Base-by-base conservation (phyloP, 1,139 yeast genomes). In the Candida sanyaensis region DNA sequence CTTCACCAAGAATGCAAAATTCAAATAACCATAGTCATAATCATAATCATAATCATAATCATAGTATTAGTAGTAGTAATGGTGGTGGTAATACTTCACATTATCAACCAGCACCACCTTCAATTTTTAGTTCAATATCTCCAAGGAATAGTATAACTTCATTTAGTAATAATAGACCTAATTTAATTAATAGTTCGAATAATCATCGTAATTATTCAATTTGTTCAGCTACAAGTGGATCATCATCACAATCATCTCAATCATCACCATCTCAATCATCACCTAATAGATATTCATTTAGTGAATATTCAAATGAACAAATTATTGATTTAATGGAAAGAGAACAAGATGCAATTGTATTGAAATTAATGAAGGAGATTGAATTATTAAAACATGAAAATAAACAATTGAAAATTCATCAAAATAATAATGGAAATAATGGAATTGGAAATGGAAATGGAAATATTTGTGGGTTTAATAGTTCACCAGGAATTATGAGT, bases 261-360 rank as follows among this genome's bases (percentile, higher is more conserved):
- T n/a, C 21, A 17, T 17, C 3, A 17, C 3, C 21, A 31, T 31
- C 7, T 2, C 34, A 31, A 12, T 31, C n/a, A 31, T 32, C 36
- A 12, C 36, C 36, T 7, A 48, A 48, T 11, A 12, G 49, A 41
- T 32, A 37, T 12, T 43, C 49, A 8, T 45, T 49, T 41, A 34
- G 47, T 11, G 52, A 51, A 26, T 50, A 41, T 42, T 60, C 64
- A 29, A 66, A 66, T 29, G 84, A 78, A 42, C 80, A 79, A 51
- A 72, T 80, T 36, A 76, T 83, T 42, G 85, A 83, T 60, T 68
- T 77, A 48, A 81, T 84, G 87, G 89, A 84, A 58, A 74, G 82
- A 49, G 88, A 84, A 58, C 88, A 84, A 59, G 89, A 84, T 56
- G 86, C 84, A 2, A 80, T 83, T 33, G 88, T 83, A 7, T 64